These are phyloP conservation scores for Posidonia australis DNA, from an alignment of 106 monocot genomes.

Conservation along the genomic window DNA sequence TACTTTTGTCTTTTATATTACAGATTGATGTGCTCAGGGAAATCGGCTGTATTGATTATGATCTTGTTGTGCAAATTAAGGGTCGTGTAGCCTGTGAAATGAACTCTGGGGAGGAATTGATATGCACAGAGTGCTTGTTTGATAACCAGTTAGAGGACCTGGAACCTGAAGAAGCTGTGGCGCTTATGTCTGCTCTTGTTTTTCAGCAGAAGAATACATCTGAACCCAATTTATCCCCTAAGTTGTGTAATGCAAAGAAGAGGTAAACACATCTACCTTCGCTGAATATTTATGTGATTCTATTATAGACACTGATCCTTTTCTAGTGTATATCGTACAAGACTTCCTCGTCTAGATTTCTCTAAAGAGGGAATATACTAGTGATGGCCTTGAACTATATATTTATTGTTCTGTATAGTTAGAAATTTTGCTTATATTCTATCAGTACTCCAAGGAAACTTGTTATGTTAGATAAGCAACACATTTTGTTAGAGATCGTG, in stretches of 20 bases:
- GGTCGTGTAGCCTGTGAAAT: slow-evolving; percentile 98
- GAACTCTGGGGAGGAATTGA: slow-evolving; percentile 98
- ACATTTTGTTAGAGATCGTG: too few relatives aligned
- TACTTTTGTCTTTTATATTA: slow-evolving; percentile 11
- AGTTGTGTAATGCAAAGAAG: slow-evolving; percentile 50
- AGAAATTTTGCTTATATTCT: too few relatives aligned
- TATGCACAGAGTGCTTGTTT: slow-evolving; percentile 95
- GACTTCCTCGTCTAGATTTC: too few relatives aligned
- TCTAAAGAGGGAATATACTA: too few relatives aligned
- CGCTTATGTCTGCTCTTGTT: slow-evolving; percentile 93
- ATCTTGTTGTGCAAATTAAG: slow-evolving; percentile 91
- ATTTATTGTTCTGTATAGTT: too few relatives aligned
- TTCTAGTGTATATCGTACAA: too few relatives aligned
- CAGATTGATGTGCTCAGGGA: slow-evolving; percentile 95
- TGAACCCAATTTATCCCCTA: slow-evolving; percentile 67
- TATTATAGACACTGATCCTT: too few relatives aligned
- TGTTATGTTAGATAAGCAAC: too few relatives aligned
- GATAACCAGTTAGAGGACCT: slow-evolving; percentile 94
- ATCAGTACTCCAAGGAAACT: too few relatives aligned
- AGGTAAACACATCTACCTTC: slow-evolving; percentile 51
- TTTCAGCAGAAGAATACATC: slow-evolving; percentile 91
- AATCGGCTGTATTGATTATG: slow-evolving; percentile 70
- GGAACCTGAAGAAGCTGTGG: slow-evolving; percentile 96
- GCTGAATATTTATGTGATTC: too few relatives aligned
- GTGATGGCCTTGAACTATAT: too few relatives aligned